A percentile compares a stretch with the other conserved stretches of the same genome.
Evolutionary conservation across 2,329 filamentous ascomycete genomes (phyloP).

Genomic region (Colletotrichum cordylinicola): DNA sequence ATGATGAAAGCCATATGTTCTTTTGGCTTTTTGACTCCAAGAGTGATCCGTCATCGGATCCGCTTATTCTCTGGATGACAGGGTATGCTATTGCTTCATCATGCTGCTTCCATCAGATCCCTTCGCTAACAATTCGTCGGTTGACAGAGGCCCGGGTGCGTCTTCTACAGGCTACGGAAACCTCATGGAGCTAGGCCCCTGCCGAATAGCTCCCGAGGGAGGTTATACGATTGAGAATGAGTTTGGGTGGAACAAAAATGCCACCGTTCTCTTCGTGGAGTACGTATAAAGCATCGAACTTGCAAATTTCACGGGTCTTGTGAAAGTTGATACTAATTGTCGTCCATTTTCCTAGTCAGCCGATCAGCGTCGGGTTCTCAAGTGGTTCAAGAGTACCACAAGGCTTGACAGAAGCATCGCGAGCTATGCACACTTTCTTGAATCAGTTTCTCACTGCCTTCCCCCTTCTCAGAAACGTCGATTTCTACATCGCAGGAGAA

Average conservation of each 20-base stretch:
- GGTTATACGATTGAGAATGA: neutral
- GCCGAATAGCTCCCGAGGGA: neutral
- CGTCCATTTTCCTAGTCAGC: neutral
- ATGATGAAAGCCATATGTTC: neutral
- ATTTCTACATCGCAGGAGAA: neutral
- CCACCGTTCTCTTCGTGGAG: neutral
- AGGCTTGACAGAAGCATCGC: neutral
- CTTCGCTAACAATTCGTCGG: neutral
- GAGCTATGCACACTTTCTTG: neutral
- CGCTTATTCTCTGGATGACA: neutral
- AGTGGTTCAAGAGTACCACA: neutral
- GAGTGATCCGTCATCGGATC: neutral
- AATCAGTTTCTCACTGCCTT: neutral
- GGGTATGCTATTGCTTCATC: neutral
- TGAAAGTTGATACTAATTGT: neutral
- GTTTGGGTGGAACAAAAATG: neutral
- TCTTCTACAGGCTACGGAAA: neutral
- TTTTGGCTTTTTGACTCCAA: conserved; percentile 4
- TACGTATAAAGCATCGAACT: neutral
- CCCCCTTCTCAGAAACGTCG: neutral
- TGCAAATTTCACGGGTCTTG: neutral
- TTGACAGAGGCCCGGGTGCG: neutral
- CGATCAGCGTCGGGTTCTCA: neutral
- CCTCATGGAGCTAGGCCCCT: neutral
- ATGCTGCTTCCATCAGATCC: neutral